phyloP scores from a whole-genome alignment of 2,329 filamentous ascomycete species.

The Claviceps maximensis region DNA sequence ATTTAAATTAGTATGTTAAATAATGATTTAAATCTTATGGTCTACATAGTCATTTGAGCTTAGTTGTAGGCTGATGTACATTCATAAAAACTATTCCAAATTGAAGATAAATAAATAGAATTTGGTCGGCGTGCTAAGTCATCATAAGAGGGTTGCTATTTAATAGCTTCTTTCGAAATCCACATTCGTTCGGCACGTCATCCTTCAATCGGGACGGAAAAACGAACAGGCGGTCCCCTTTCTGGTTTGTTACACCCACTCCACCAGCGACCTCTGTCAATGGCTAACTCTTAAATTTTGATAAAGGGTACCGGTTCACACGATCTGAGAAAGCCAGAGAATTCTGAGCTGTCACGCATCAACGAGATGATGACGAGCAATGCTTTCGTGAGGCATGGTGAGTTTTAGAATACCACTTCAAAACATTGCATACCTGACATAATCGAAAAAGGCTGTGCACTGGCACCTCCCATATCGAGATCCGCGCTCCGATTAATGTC shows the following conservation, averaged over 20 bases:
- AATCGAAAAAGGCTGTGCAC: slow-evolving; percentile 24
- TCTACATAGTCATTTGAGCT: too few relatives aligned
- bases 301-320: background rate
- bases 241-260: background rate
- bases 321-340: background rate
- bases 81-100: too few relatives aligned
- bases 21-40: too few relatives aligned
- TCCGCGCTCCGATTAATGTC: slow-evolving; percentile 20
- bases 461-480: slow-evolving; percentile 31
- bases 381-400: slow-evolving; percentile 41
- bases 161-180: too few relatives aligned
- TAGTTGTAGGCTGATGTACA: too few relatives aligned
- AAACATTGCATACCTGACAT: background rate
- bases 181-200: too few relatives aligned
- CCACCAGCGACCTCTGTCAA: background rate
- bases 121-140: too few relatives aligned
- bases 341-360: background rate
- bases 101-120: too few relatives aligned
- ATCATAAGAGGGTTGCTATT: too few relatives aligned
- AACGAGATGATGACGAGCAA: slow-evolving; percentile 44
- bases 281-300: background rate
- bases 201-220: slow-evolving; percentile 7
- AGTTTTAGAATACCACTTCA: slow-evolving; percentile 12
- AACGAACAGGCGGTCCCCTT: slow-evolving; percentile 3
- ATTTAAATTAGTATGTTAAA: too few relatives aligned